Conservation (phyloP, 148 eudicot genomes). For the Gaultheria prostrata region DNA sequence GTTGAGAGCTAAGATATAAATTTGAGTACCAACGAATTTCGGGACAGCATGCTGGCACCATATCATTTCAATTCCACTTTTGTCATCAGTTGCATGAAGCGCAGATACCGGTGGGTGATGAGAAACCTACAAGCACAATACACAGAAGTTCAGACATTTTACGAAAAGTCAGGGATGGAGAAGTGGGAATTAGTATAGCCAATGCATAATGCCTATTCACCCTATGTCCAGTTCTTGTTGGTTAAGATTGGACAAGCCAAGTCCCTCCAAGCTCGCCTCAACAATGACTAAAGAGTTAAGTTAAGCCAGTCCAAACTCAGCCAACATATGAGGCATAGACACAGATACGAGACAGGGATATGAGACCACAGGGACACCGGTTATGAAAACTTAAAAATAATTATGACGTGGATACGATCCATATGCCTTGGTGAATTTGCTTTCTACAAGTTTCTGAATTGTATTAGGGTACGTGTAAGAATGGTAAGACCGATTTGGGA, state of each 20-base stretch:
- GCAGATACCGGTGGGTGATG: slow-evolving; percentile 89
- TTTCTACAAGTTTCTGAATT: not conserved
- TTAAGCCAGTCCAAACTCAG: not conserved
- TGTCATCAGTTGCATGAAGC: slow-evolving; percentile 71
- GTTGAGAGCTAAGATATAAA: not conserved
- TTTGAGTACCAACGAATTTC: slow-evolving; percentile 51
- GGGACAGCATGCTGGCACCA: slow-evolving; percentile 68
- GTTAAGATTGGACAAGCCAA: not conserved
- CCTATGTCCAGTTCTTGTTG: not conserved
- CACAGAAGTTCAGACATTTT: not conserved
- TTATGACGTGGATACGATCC: not conserved
- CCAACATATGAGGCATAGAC: not conserved
- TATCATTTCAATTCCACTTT: slow-evolving; percentile 48
- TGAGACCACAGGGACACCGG: not conserved
- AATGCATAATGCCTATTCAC: not conserved
- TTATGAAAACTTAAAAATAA: not conserved
- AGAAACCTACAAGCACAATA: slow-evolving; percentile 54
- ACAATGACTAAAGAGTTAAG: not conserved
- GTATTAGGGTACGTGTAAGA: not conserved
- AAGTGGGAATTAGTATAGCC: not conserved
- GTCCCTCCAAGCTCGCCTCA: not conserved
- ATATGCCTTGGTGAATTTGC: not conserved
- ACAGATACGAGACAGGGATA: not conserved
- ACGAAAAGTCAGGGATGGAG: not conserved
- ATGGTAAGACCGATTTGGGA: not conserved